A percentile compares a stretch with the other conserved stretches of the same genome.
Evolutionary conservation across 768 basidiomycete genomes (phyloP).

Genomic region (Suillus brevipes): DNA sequence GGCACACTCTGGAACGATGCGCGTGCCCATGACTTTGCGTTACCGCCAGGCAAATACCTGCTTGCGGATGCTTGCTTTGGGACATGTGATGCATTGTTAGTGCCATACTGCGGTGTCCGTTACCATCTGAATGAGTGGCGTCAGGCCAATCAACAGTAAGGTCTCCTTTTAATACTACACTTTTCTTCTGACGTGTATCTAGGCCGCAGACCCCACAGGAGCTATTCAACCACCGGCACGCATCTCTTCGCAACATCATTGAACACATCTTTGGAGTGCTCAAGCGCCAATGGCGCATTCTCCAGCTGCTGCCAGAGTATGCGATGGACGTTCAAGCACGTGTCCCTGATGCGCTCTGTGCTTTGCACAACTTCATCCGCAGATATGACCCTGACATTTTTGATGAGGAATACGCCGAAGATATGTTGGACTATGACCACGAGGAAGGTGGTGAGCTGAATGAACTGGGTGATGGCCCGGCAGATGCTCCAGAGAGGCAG

Average conservation of each 20-base stretch:
- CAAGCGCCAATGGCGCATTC: constrained; percentile 20
- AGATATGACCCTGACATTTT: not conserved
- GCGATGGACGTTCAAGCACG: constrained; percentile 19
- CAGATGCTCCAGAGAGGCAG: too few species aligned
- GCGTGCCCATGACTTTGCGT: constrained; percentile 3
- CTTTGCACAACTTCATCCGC: constrained; percentile 27
- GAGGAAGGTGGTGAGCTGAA: too few species aligned
- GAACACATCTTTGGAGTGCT: constrained; percentile 13
- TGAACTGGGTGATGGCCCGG: too few species aligned
- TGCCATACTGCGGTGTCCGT: not conserved
- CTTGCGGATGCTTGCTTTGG: constrained; percentile 7
- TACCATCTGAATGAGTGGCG: not conserved
- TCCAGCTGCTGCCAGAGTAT: constrained; percentile 11
- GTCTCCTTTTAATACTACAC: too few species aligned
- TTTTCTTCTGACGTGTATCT: not conserved
- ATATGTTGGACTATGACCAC: too few species aligned
- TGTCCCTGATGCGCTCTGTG: constrained; percentile 23
- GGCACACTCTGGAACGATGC: constrained; percentile 13
- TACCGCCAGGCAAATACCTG: not conserved
- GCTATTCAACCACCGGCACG: not conserved
- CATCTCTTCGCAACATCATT: not conserved
- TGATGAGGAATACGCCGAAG: not conserved
- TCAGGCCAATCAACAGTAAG: not conserved
- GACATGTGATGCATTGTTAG: not conserved
- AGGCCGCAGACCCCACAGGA: not conserved